Base-by-base conservation (phyloP, 1,284 basidiomycete genomes). In the Paramarasmius palmivorus region DNA sequence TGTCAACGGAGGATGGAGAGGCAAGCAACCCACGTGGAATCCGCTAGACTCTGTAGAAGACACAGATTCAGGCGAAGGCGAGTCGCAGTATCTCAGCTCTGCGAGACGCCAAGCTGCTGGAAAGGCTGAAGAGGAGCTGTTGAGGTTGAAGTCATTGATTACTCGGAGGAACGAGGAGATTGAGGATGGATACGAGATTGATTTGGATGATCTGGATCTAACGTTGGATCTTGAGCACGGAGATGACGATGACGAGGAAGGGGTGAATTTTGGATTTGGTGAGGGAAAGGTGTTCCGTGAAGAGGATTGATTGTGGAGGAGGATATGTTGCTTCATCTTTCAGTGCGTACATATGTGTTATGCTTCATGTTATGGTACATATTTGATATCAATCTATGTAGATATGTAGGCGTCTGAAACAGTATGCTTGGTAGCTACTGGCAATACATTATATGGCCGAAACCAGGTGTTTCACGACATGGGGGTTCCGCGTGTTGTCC, bases 1-100 rank as follows among this genome's bases (percentile, higher is more conserved):
- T 50, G 45, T 55, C 22, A 62, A 61, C 12, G 68, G 71, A 5
- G 75, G 75, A 19, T 77, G 75, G 72, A 67, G 60, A 38, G 75
- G 75, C 5, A 59, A 57, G 19, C 49, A 55, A 6, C 70, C 71
- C n/a, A 50, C 63, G n/a, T 76, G 73, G 73, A 67, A 74, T 49
- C 65, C 71, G 1, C 25, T 19, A 37, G 50, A 49, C n/a, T 15
- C 38, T 25, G 39, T 54, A 22, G 52, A 57, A 20, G 17, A 22
- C 3, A 7, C 26, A 9, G 32, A 37, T 2, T 35, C 42, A 5
- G 42, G 34, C n/a, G 53, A 57, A 32, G 52, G 39, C 14, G 38
- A 7, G 12, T 35, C 35, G 32, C 44, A 32, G 23, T 46, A 29
- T 26, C n/a, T 46, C n/a, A 29, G 25, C 15, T 23, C 25, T 15